These are phyloP conservation scores for Colletotrichum destructivum DNA, from an alignment of 2,329 filamentous ascomycete species.

Conservation along the genomic window DNA sequence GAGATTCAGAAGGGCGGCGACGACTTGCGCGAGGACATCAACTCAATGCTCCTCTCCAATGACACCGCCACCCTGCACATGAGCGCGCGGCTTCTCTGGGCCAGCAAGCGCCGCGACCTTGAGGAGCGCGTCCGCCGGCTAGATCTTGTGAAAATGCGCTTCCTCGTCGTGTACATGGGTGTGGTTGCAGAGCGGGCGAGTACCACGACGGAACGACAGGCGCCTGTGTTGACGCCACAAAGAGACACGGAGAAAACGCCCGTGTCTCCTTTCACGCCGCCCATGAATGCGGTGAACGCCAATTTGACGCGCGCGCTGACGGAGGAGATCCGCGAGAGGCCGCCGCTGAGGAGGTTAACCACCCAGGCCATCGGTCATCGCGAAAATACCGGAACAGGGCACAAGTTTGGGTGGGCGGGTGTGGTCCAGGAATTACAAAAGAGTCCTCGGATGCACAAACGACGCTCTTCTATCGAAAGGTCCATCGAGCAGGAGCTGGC, in stretches of 20 bases:
- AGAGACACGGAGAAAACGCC: conserved; percentile 51
- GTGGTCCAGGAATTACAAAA: conserved; percentile 75
- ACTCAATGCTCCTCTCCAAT: conserved; percentile 60
- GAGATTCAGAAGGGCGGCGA: conserved; percentile 75
- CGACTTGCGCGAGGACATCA: conserved; percentile 73
- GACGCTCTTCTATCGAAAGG: conserved; percentile 74
- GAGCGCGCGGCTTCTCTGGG: conserved; percentile 71
- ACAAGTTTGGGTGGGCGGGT: conserved; percentile 72
- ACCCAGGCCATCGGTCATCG: conserved; percentile 69
- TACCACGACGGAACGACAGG: conserved; percentile 47
- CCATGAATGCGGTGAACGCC: conserved; percentile 48
- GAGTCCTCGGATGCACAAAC: conserved; percentile 72
- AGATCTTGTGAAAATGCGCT: conserved; percentile 75
- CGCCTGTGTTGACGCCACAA: conserved; percentile 36
- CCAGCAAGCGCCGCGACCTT: conserved; percentile 65
- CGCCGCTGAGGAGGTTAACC: conserved; percentile 67
- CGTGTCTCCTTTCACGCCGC: conserved; percentile 46
- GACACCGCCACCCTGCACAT: conserved; percentile 58
- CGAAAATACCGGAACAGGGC: conserved; percentile 62
- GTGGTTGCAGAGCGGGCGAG: conserved; percentile 62
- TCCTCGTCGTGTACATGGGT: conserved; percentile 76
- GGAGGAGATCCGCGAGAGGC: conserved; percentile 61
- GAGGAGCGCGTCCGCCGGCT: conserved; percentile 72
- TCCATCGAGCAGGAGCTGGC: conserved; percentile 58
- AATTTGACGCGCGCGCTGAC: conserved; percentile 58